A percentile compares a stretch with the other conserved stretches of the same genome.
These are phyloP conservation scores for Coemansia sp. DNA, from an alignment of 192 early-diverging fungal species.

Conservation along the genomic window DNA sequence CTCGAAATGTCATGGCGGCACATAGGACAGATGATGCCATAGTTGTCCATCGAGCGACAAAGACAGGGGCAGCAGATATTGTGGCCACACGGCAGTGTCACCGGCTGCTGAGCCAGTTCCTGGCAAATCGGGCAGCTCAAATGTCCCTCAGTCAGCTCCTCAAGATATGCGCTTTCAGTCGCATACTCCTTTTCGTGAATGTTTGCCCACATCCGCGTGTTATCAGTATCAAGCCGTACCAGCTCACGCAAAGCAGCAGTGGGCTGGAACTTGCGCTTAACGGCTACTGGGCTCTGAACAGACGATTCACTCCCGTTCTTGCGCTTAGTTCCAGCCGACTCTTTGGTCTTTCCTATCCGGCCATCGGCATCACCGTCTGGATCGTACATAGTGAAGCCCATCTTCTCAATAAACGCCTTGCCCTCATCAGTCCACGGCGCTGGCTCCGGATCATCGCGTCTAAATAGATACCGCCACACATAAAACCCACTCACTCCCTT, in stretches of 20 bases:
- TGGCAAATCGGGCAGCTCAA: constrained; percentile 49
- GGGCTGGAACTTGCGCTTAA: constrained; percentile 1
- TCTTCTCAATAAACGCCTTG: constrained; percentile 33
- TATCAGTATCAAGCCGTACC: constrained; percentile 39
- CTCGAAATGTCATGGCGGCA: constrained; percentile 31
- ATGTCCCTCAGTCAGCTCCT: constrained; percentile 23
- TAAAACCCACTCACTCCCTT: constrained; percentile 47
- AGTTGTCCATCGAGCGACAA: constrained; percentile 25
- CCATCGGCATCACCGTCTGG: constrained; percentile 4
- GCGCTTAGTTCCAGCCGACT: neutral
- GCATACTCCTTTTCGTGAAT: constrained; percentile 11
- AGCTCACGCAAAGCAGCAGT: constrained; percentile 22
- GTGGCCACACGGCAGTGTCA: constrained; percentile 46
- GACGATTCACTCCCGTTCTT: neutral
- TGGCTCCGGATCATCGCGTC: constrained; percentile 63
- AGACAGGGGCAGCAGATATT: constrained; percentile 45
- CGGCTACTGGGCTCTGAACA: neutral
- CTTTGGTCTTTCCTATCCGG: neutral
- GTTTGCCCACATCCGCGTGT: constrained; percentile 38
- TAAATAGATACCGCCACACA: constrained; percentile 65
- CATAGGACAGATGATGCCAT: constrained; percentile 37
- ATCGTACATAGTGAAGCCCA: constrained; percentile 53
- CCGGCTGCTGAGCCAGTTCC: constrained; percentile 41
- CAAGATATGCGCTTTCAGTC: constrained; percentile 29
- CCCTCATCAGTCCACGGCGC: constrained; percentile 66